A percentile compares a stretch with the other conserved stretches of the same genome.
phyloP scores from a whole-genome alignment of 1,284 basidiomycete genomes.

The Fistulina hepatica region DNA sequence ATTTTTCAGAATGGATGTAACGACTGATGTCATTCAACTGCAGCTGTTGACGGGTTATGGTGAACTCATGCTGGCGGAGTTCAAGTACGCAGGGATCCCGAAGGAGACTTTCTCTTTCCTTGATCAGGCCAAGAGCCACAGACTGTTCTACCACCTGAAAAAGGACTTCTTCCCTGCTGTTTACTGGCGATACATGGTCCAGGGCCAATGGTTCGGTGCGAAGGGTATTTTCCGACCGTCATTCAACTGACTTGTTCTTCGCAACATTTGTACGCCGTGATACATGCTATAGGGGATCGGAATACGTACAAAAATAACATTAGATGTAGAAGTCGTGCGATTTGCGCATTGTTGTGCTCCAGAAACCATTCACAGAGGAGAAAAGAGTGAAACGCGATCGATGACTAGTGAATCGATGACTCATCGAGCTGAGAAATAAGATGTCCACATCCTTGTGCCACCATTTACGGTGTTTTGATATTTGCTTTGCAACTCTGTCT shows the following conservation, averaged over 20 bases:
- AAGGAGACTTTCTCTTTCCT: conserved; percentile 76
- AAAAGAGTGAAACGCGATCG: no score
- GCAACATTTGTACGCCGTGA: no score
- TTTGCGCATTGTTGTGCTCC: no score
- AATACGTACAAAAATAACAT: no score
- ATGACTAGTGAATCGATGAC: no score
- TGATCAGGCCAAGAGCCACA: conserved; percentile 60
- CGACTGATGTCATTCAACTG: conserved; percentile 12
- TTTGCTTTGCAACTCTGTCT: not conserved
- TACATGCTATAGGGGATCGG: no score
- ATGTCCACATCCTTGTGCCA: not conserved
- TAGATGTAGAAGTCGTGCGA: no score
- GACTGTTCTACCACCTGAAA: conserved; percentile 85
- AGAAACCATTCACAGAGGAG: no score
- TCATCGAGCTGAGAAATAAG: no score
- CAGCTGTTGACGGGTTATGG: conserved; percentile 78
- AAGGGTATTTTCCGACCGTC: conserved; percentile 39
- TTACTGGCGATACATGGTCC: conserved; percentile 80
- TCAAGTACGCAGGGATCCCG: conserved; percentile 77
- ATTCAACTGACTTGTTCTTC: no score
- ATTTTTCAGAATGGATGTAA: conserved; percentile 8
- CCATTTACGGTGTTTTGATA: no score
- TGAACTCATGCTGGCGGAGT: conserved; percentile 84
- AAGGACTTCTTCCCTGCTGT: conserved; percentile 85
- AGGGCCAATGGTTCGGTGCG: conserved; percentile 60